Evolutionary conservation across 208 protist species (phyloP), one percentile per base, ranked within the genome.

Genomic region (Acanthamoeba royreba): DNA sequence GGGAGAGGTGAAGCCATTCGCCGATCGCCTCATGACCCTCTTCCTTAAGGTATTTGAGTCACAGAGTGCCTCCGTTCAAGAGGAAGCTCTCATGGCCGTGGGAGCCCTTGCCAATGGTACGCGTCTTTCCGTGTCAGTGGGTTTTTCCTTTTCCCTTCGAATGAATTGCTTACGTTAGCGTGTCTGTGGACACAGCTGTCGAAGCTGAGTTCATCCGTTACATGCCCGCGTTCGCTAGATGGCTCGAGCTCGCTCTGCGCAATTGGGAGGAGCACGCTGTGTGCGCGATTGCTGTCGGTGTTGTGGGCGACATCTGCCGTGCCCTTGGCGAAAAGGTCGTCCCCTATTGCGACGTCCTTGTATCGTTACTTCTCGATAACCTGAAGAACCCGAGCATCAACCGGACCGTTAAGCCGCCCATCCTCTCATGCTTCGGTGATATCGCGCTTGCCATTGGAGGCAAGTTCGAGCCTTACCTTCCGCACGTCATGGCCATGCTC

Each of bases 341-440:
- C 43, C 97, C 97, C 25, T 99, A 98, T 92, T 97, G 97, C 79
- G 93, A 96, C 45, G 94, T 96, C 17, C 94, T 99, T 77, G 97
- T 99, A 88, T 93, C 96, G 69, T 94, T 97, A 35, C 93, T 99
- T 31, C 97, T 99, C 52, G 90, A 93, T 31, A 94, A 96, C 89
- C 79, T 97, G 33, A 86, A 88, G 47, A 97, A 97, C 93, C 94
- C 95, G 22, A 89, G 98, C 28, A 93, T 99, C 13, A 96, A 99
- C 86, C 96, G 97, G 88, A 96, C 98, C 93, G 95, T 99, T n/a
- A 99, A 99, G 96, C 98, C 98, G 90, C 95, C 95, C 28, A 98
- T 99, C 91, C 91, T 99, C 49, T 96, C 96, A 47, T 98, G 97
- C 96, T 98, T 99, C 74, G 98, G 98, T 45, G 99, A 99, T 94